phyloP scores from a whole-genome alignment of 495 filamentous ascomycete species.

The Aspergillus baeticus region DNA sequence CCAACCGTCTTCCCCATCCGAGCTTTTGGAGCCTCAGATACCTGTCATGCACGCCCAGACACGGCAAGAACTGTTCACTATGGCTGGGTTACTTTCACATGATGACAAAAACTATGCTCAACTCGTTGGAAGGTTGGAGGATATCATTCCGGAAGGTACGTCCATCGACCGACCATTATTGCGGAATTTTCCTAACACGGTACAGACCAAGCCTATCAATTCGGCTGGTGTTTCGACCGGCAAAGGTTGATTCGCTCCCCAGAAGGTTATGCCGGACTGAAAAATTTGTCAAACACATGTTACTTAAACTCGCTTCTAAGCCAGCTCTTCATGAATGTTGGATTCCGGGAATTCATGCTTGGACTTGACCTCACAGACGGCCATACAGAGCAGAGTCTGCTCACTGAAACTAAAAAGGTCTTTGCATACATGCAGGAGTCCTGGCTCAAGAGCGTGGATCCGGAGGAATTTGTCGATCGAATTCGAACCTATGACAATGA shows the following conservation, averaged over 20 bases:
- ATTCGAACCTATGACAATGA: slow-evolving; percentile 83
- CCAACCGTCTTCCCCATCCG: slow-evolving; percentile 13
- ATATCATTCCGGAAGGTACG: slow-evolving; percentile 50
- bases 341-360: slow-evolving; percentile 84
- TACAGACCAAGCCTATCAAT: slow-evolving; percentile 54
- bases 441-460: slow-evolving; percentile 68
- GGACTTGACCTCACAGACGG: slow-evolving; percentile 55
- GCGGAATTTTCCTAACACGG: background rate
- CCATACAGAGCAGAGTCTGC: slow-evolving; percentile 59
- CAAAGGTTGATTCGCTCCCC: slow-evolving; percentile 66
- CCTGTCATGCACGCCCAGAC: slow-evolving; percentile 55
- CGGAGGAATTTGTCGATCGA: slow-evolving; percentile 66
- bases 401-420: slow-evolving; percentile 73
- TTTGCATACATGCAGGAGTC: slow-evolving; percentile 87
- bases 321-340: slow-evolving; percentile 94
- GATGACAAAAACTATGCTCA: slow-evolving; percentile 49
- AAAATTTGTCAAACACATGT: slow-evolving; percentile 93
- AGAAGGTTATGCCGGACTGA: slow-evolving; percentile 78
- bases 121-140: slow-evolving; percentile 52
- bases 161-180: background rate
- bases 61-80: slow-evolving; percentile 61
- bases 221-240: slow-evolving; percentile 61
- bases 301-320: slow-evolving; percentile 96
- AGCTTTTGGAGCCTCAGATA: slow-evolving; percentile 30
- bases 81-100: slow-evolving; percentile 59